These are phyloP conservation scores for Fusarium haematococcum DNA, from an alignment of 2,329 filamentous ascomycete genomes.

Conservation along the genomic window DNA sequence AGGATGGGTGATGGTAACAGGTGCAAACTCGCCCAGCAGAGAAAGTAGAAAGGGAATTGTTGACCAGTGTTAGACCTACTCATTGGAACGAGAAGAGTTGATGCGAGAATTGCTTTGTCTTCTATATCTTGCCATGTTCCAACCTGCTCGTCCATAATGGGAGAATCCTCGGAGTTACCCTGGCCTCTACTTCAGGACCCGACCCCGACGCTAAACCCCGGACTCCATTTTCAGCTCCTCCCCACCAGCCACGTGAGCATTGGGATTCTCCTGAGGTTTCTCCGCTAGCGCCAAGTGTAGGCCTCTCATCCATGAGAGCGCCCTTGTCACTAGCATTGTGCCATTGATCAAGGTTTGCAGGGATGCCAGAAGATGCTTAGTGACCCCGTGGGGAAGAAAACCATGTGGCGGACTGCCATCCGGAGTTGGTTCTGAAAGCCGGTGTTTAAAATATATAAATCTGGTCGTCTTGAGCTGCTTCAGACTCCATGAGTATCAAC, in stretches of 20 bases:
- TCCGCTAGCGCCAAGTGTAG: not conserved
- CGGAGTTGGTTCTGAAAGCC: not conserved
- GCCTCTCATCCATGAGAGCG: not conserved
- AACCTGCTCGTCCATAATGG: not conserved
- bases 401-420: not conserved
- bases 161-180: not conserved
- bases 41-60: not conserved
- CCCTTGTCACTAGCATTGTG: not conserved
- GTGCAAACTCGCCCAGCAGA: not conserved
- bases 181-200: not conserved
- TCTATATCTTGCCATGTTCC: not conserved
- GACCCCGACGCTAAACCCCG: not conserved
- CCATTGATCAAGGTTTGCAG: not conserved
- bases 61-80: not conserved
- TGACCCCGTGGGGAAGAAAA: not conserved
- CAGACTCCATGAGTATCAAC: not conserved
- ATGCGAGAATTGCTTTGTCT: not conserved
- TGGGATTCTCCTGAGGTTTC: not conserved
- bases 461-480: not conserved
- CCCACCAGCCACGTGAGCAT: not conserved
- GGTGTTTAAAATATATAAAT: not conserved
- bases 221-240: not conserved
- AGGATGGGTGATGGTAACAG: not conserved
- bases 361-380: not conserved
- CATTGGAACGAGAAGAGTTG: not conserved